These are phyloP conservation scores for Aspergillus biplanus DNA, from an alignment of 495 filamentous ascomycete genomes.

Conservation along the genomic window DNA sequence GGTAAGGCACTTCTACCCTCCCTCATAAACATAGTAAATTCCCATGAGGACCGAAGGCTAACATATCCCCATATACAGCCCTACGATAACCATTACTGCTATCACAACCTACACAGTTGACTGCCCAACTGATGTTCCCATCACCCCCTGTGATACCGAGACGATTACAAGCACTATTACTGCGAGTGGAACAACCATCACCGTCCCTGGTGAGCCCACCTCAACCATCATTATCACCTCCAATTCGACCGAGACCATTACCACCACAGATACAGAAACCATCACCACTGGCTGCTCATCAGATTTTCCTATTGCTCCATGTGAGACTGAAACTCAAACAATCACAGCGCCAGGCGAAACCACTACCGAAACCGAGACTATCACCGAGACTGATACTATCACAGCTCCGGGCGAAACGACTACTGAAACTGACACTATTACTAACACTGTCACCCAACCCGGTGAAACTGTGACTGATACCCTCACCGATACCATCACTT, in stretches of 20 bases:
- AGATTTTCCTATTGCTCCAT: background rate
- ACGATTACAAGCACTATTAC: conserved; percentile 9
- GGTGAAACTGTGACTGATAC: conserved; percentile 18
- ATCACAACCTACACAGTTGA: conserved; percentile 6
- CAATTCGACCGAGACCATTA: conserved; percentile 6
- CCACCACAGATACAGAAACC: background rate
- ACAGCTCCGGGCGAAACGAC: background rate
- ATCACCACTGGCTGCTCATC: background rate
- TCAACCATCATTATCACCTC: background rate
- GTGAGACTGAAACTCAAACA: background rate
- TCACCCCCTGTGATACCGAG: conserved; percentile 1
- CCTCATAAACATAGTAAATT: too few species aligned
- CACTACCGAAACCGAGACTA: conserved; percentile 9
- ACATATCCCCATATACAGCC: background rate
- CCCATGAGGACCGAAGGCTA: too few species aligned
- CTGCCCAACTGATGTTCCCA: conserved; percentile 4
- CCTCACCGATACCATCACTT: conserved; percentile 13
- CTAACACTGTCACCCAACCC: background rate
- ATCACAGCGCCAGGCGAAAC: background rate
- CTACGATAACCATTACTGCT: conserved; percentile 10
- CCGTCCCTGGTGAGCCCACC: background rate
- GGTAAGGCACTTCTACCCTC: too few species aligned
- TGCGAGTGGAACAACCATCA: background rate
- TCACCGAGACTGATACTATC: conserved; percentile 6
- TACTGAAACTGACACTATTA: conserved; percentile 10